Base-by-base conservation (phyloP, 176 grass and related monocot species). In the Aegilops speltoides region DNA sequence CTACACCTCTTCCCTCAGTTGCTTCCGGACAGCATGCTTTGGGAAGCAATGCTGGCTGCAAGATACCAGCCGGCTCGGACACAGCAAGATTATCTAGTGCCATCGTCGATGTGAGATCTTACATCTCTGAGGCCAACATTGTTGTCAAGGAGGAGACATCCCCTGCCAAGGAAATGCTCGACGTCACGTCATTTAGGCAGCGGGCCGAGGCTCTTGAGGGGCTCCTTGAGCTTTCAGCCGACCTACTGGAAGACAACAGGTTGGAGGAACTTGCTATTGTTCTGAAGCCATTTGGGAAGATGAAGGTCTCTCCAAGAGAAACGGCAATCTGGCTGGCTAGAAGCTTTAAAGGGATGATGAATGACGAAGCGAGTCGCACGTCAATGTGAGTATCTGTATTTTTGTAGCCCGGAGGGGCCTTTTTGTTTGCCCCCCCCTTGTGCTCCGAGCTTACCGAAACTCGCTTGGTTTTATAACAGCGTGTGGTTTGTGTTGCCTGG, bases 311-410 rank as follows among this genome's bases (percentile, higher is more conserved):
- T 16, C 97, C 94, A 7, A 64, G 97, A 90, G 97, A 99, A 84
- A 99, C 97, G 1, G 94, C 94, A 0, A 99, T 99, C 57, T 99
- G 97, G 97, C 80, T 99, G 78, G 97, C 94, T 7, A 96, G 95
- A 91, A 99, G 97, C 52, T 99, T 99, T 61, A 96, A 96, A 88
- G 97, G 97, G 79, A 94, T 96, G 94, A 99, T 99, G 97, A 96
- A 73, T 54, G 97, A 99, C 1, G 92, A 96, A 36, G 37, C 88
- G 52, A 87, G 77, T 45, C 90, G 89, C 34, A 82, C 29, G 36
- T 86, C 83, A 0, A 64, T 20, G 69, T 92, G 86, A 93, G 12
- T 40, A 3, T 40, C 57, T 46, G 73, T 72, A 24, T 16, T 13
- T 45, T 34, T 37, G 73, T 78, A 24, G 52, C 69, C 61, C 56